Evolutionary conservation across 306 rosid species (phyloP).

Genomic region (Oxytropis ochrocephala): DNA sequence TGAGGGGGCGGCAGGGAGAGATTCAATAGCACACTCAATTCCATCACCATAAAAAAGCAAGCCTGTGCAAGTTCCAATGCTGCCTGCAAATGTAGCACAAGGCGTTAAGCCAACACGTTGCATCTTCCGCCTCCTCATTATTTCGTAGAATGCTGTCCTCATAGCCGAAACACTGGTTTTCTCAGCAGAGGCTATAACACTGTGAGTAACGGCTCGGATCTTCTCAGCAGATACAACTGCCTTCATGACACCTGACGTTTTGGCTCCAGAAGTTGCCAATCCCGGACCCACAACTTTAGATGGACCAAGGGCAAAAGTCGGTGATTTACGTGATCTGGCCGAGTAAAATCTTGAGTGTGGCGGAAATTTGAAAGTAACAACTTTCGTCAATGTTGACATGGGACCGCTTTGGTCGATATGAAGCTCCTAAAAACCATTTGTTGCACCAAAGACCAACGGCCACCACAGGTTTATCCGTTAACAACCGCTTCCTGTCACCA

Average conservation of each 20-base stretch:
- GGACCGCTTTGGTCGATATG: slow-evolving; percentile 64
- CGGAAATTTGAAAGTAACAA: slow-evolving; percentile 49
- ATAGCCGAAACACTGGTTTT: slow-evolving; percentile 69
- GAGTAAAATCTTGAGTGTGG: slow-evolving; percentile 46
- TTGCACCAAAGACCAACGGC: slow-evolving; percentile 86
- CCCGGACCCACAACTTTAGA: slow-evolving; percentile 58
- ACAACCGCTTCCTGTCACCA: slow-evolving; percentile 34
- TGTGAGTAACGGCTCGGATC: slow-evolving; percentile 58
- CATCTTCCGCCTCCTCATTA: slow-evolving; percentile 62
- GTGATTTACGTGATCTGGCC: slow-evolving; percentile 50
- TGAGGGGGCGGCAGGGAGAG: slow-evolving; percentile 62
- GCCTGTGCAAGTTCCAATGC: slow-evolving; percentile 62
- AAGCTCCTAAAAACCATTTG: slow-evolving; percentile 69
- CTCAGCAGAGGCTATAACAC: slow-evolving; percentile 66
- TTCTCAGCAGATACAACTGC: slow-evolving; percentile 72
- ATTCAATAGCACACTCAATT: slow-evolving; percentile 58
- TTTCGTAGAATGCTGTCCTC: slow-evolving; percentile 77
- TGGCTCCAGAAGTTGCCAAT: slow-evolving; percentile 51
- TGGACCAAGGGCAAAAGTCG: slow-evolving; percentile 39
- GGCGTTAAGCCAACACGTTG: slow-evolving; percentile 54
- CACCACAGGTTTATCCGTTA: slow-evolving; percentile 55
- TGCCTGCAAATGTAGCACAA: slow-evolving; percentile 68
- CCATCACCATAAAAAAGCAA: slow-evolving; percentile 66
- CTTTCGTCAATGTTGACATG: slow-evolving; percentile 61
- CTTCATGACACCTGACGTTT: slow-evolving; percentile 50